Evolutionary conservation across 352 stramenopile species (phyloP).

Genomic region (Phytophthora cactorum): DNA sequence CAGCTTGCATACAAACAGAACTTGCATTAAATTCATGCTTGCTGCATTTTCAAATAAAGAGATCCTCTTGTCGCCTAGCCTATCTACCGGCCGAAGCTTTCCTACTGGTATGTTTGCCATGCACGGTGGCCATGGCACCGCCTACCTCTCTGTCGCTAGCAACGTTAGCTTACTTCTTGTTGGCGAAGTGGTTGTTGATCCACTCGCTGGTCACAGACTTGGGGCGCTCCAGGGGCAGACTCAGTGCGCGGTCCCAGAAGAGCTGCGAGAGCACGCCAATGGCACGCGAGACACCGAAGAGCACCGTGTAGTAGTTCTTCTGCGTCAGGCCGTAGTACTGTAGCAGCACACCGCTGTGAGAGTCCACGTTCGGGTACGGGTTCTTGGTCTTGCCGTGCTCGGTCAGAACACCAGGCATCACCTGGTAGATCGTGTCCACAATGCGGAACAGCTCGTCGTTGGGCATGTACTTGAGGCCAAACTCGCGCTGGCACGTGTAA

Average conservation of each 20-base stretch:
- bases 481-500: slow-evolving; percentile 99
- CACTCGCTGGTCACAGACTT: slow-evolving; percentile 99
- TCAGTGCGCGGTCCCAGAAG: slow-evolving; percentile 98
- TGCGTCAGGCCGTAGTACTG: slow-evolving; percentile 99
- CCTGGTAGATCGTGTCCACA: slow-evolving; percentile 99
- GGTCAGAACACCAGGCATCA: slow-evolving; percentile 98
- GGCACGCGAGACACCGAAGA: slow-evolving; percentile 98
- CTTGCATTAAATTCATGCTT: slow-evolving; percentile 28
- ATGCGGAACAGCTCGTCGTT: slow-evolving; percentile 99
- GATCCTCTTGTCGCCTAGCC: slow-evolving; percentile 21
- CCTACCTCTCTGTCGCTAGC: slow-evolving; percentile 21
- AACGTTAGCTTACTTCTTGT: slow-evolving; percentile 62
- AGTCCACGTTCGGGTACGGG: slow-evolving; percentile 99
- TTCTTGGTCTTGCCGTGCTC: slow-evolving; percentile 99
- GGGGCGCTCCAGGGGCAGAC: slow-evolving; percentile 97
- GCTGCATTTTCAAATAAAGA: slow-evolving; percentile 50
- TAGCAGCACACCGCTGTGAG: slow-evolving; percentile 97
- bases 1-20: not conserved
- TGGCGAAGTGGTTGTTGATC: slow-evolving; percentile 96
- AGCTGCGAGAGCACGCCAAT: slow-evolving; percentile 99
- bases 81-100: slow-evolving; percentile 34
- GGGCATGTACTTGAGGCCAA: slow-evolving; percentile 99
- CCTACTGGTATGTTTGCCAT: slow-evolving; percentile 25
- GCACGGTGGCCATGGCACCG: slow-evolving; percentile 1
- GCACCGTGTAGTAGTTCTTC: slow-evolving; percentile 99